Evolutionary conservation across 106 monocot species (phyloP).

Genomic region (Iris macrosiphon): DNA sequence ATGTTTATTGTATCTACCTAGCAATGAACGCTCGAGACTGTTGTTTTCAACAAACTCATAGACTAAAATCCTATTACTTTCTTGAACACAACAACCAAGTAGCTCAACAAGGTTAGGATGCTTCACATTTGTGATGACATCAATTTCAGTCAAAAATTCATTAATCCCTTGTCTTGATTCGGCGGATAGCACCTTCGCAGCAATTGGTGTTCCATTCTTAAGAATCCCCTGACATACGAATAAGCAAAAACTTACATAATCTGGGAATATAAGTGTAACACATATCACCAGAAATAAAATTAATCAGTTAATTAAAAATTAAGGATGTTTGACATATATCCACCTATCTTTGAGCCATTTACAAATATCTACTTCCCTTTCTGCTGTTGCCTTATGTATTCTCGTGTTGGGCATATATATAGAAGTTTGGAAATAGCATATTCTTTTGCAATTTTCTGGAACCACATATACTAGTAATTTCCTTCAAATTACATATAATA

Average conservation of each 20-base stretch:
- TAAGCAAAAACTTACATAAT: conserved; percentile 1
- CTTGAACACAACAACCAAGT: conserved; percentile 50
- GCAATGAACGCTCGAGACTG: conserved; percentile 39
- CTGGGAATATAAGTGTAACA: background rate
- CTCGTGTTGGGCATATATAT: no score
- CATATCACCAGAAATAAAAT: background rate
- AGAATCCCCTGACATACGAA: conserved; percentile 34
- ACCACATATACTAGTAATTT: no score
- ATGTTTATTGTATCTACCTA: conserved; percentile 12
- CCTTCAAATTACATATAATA: no score
- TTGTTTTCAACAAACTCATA: conserved; percentile 50
- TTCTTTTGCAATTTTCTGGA: no score
- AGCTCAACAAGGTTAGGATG: conserved; percentile 61
- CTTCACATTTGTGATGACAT: conserved; percentile 41
- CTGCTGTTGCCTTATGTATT: no score
- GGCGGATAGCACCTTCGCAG: conserved; percentile 51
- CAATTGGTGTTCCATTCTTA: conserved; percentile 34
- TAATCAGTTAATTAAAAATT: background rate
- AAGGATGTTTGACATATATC: background rate
- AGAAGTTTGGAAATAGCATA: no score
- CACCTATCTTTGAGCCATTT: no score
- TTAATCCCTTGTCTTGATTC: conserved; percentile 49
- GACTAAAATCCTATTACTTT: conserved; percentile 32
- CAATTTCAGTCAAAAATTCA: conserved; percentile 61
- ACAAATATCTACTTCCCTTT: no score